Evolutionary conservation across 2,329 filamentous ascomycete genomes (phyloP).

Genomic region (Aspergillus latus): DNA sequence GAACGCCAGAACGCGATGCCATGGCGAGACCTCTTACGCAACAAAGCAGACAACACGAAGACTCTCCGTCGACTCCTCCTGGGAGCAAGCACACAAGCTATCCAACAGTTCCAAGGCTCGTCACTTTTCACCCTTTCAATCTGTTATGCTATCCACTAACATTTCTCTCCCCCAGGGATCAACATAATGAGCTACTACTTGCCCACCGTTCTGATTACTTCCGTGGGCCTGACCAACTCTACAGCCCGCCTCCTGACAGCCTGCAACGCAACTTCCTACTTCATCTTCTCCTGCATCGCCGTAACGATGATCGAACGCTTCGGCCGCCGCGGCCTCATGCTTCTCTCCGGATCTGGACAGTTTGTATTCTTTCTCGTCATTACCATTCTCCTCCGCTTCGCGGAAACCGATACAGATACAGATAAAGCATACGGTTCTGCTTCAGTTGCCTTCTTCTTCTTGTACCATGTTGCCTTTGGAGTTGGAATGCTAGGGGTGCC

Average conservation of each 20-base stretch:
- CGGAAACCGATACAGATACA: conserved; percentile 17
- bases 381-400: conserved; percentile 50
- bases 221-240: conserved; percentile 54
- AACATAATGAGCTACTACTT: conserved; percentile 51
- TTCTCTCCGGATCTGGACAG: conserved; percentile 54
- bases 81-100: conserved; percentile 55
- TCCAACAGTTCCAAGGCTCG: conserved; percentile 47
- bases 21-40: conserved; percentile 51
- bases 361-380: conserved; percentile 54
- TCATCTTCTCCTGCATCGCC: conserved; percentile 49
- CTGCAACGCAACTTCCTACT: conserved; percentile 53
- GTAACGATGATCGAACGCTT: conserved; percentile 52
- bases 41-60: conserved; percentile 43
- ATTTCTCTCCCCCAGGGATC: conserved; percentile 27
- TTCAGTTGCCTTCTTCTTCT: conserved; percentile 53
- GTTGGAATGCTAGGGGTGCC: conserved; percentile 46
- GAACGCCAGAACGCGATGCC: conserved; percentile 52
- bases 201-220: conserved; percentile 60
- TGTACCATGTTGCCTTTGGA: conserved; percentile 54
- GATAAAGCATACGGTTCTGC: conserved; percentile 25
- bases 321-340: conserved; percentile 58
- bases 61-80: conserved; percentile 54
- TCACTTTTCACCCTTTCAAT: not conserved
- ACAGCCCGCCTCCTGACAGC: conserved; percentile 58
- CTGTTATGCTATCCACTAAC: not conserved